Evolutionary conservation across 257 asterid genomes (phyloP).

Genomic region (Solanum peruvianum): DNA sequence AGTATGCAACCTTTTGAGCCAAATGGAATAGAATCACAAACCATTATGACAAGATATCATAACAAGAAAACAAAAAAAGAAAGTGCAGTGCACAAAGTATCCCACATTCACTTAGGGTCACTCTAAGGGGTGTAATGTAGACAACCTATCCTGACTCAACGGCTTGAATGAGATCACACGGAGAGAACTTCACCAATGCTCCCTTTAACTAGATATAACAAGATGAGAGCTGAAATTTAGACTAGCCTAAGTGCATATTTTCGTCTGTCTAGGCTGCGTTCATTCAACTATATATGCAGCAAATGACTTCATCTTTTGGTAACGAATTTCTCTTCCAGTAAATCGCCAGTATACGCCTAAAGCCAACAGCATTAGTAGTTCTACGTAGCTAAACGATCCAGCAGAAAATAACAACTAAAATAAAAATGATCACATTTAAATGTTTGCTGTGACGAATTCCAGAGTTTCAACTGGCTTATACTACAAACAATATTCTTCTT

Average conservation of each 20-base stretch:
- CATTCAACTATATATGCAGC: neutral
- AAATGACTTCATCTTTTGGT: neutral
- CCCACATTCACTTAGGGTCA: neutral
- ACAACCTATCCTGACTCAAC: too few relatives aligned
- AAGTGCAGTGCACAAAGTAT: neutral
- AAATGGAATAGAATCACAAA: neutral
- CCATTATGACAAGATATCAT: neutral
- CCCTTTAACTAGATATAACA: too few relatives aligned
- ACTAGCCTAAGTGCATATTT: too few relatives aligned
- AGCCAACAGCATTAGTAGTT: too few relatives aligned
- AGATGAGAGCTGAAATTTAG: too few relatives aligned
- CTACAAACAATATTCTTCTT: neutral
- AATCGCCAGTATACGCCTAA: neutral
- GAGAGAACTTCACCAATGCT: too few relatives aligned
- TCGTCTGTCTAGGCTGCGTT: too few relatives aligned
- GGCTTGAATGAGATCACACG: too few relatives aligned
- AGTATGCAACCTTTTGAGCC: neutral
- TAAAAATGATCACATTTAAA: neutral
- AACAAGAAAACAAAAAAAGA: rapidly evolving
- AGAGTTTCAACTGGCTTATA: neutral
- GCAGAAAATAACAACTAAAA: neutral
- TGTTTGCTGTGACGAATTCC: neutral
- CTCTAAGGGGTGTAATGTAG: neutral
- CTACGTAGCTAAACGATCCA: neutral
- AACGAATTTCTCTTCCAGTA: neutral